Base-by-base conservation (phyloP, 1,284 basidiomycete species). In the Apiotrichum sp. region DNA sequence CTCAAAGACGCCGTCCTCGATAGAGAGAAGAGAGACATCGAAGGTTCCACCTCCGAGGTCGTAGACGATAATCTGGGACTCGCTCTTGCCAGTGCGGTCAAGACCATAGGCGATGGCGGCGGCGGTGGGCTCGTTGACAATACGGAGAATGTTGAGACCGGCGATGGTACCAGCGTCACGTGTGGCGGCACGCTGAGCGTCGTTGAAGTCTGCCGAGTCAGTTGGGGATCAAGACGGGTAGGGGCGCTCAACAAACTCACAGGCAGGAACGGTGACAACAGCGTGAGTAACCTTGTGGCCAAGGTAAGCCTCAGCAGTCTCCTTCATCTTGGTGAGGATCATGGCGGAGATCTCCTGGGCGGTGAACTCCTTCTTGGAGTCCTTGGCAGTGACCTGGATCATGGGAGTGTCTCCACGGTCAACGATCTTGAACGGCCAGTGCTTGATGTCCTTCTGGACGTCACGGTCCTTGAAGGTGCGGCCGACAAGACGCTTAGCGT, bases 1-100 rank as follows among this genome's bases (percentile, higher is more conserved):
- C 79, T 96, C 93, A 80, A 98, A 98, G 78, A 98, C 93, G 78
- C 93, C 93, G 79, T 96, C 93, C 78, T 97, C 92, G 62, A 98
- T 97, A 62, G 93, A 93, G 66, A 98, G 80, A 61, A 98, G 89
- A 38, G 93, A 98, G 36, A 98, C 95, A 86, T 98, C 95, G 78
- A 98, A 98, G 47, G 93, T 98, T 82, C 93, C 93, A 82, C 95
- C 95, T 65, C 93, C 95, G 51, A 98, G 85, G 82, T 98, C 95
- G 81, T 96, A 98, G 77, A 98, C 93, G 52, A 93, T 91, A 69
- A 98, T 88, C 81, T 93, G 80, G 7, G 86, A 86, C 50, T 86
- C 87, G 62, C 90, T 85, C 16, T 73, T 59, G 36, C 8, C 13
- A 13, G 36, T 38, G 13, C 36, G 36, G 55, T 97, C 92, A 40